phyloP scores from a whole-genome alignment of 225 moss, liverwort and hornwort genomes.

The Thuidium tamariscinum region DNA sequence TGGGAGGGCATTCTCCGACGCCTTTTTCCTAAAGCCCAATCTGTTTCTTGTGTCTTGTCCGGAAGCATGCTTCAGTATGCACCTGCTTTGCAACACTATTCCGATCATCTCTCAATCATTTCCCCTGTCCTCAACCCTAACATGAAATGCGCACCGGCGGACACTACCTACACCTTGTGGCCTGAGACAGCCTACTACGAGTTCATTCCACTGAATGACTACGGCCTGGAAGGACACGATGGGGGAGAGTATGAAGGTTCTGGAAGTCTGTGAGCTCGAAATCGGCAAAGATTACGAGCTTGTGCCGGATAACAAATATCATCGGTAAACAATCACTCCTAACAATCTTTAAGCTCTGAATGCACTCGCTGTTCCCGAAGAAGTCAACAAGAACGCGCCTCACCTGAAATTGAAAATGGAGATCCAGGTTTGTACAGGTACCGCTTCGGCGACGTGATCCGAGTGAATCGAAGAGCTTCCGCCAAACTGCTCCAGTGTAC shows the following conservation, averaged over 20 bases:
- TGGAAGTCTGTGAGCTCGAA: slow-evolving; percentile 54
- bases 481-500: slow-evolving; percentile 38
- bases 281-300: slow-evolving; percentile 68
- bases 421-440: slow-evolving; percentile 65
- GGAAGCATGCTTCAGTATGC: slow-evolving; percentile 61
- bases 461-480: slow-evolving; percentile 40
- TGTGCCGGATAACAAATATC: slow-evolving; percentile 41
- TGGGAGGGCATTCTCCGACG: slow-evolving; percentile 55
- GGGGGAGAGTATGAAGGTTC: not conserved
- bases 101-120: slow-evolving; percentile 28
- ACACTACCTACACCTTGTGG: slow-evolving; percentile 47
- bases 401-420: not conserved
- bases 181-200: slow-evolving; percentile 56
- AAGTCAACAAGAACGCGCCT: not conserved
- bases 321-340: slow-evolving; percentile 16
- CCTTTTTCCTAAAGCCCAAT: slow-evolving; percentile 52
- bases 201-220: slow-evolving; percentile 39
- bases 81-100: slow-evolving; percentile 33
- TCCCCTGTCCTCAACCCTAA: slow-evolving; percentile 38
- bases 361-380: not conserved
- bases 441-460: slow-evolving; percentile 64
- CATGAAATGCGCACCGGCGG: slow-evolving; percentile 29
- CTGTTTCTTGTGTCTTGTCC: slow-evolving; percentile 34
- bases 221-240: not conserved
- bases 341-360: not conserved